Base-by-base conservation (phyloP, 148 eudicot genomes). In the Cornus kousa region DNA sequence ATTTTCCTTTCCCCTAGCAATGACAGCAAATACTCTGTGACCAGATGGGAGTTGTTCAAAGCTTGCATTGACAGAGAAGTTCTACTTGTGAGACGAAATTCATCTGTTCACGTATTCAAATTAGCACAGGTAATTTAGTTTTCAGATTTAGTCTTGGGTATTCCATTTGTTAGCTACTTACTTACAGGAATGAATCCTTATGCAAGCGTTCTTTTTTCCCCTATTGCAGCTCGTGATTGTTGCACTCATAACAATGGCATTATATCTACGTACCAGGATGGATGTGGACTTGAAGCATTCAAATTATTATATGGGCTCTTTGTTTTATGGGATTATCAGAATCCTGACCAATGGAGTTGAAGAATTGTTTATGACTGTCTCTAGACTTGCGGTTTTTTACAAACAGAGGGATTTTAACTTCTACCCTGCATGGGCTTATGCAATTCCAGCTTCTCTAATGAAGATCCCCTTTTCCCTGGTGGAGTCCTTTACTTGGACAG, bases 401-500 rank as follows among this genome's bases (percentile, higher is more conserved):
- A 91, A 89, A 78, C 92, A 91, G 55, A 79, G 88, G 50, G 91
- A 87, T 60, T 68, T 87, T 9, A 77, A 83, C 80, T 86, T 89
- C 82, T 91, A 83, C 74, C 94, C 94, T 33, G 86, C 94, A 4
- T 91, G 94, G 94, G 89, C 92, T 20, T 91, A 87, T 82, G 85
- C 91, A 67, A 76, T 91, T 43, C 92, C 92, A 4, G 84, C 82
- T 43, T 79, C 90, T 76, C 75, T 91, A 46, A 81, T 91, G 8
- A 87, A 86, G 72, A 80, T 86, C 40, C 94, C 94, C 17, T 31
- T 89, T 12, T 85, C 94, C 8, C 24, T 91, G 69, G 20, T 87
- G 31, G 91, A 83, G 65, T 82, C 87, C 68, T 73, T 77, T 8
- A 62, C 85, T 1, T 91, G 92, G 91, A 89, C 87, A 4, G 39